Evolutionary conservation across 148 eudicot genomes (phyloP).

Genomic region (Tetragonia tetragonoides): DNA sequence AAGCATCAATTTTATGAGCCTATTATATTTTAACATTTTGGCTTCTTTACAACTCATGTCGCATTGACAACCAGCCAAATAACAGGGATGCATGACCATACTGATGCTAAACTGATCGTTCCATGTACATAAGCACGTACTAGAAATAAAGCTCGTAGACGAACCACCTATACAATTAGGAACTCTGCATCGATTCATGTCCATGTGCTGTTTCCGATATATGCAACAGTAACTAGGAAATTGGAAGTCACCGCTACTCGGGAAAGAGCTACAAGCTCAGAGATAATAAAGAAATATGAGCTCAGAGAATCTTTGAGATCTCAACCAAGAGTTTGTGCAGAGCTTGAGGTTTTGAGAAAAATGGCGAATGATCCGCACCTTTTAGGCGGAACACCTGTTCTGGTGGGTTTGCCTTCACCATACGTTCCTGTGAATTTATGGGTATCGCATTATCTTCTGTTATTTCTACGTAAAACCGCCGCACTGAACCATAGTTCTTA

Average conservation of each 20-base stretch:
- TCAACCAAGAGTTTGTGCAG: slow-evolving; percentile 71
- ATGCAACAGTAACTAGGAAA: not conserved
- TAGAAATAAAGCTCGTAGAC: not conserved
- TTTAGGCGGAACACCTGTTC: slow-evolving; percentile 67
- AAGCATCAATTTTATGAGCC: no score
- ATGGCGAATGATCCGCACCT: slow-evolving; percentile 93
- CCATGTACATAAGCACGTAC: not conserved
- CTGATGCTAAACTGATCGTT: not conserved
- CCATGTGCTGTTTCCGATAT: not conserved
- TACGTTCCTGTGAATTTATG: slow-evolving; percentile 49
- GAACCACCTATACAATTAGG: slow-evolving; percentile 19
- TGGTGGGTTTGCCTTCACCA: slow-evolving; percentile 65
- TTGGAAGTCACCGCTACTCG: not conserved
- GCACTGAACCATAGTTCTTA: slow-evolving; percentile 61
- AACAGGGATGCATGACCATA: no score
- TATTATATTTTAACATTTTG: no score
- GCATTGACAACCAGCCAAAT: no score
- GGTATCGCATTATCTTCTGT: slow-evolving; percentile 77
- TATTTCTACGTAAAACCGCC: slow-evolving; percentile 73
- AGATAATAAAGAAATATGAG: not conserved
- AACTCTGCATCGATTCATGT: slow-evolving; percentile 4
- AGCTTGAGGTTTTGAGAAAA: slow-evolving; percentile 95
- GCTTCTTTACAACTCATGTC: no score
- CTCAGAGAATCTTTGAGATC: slow-evolving; percentile 49
- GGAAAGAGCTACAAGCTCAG: not conserved